A percentile compares a stretch with the other conserved stretches of the same genome.
Conservation (phyloP, 202 grass and related monocot genomes). For the Panicum virgatum region DNA sequence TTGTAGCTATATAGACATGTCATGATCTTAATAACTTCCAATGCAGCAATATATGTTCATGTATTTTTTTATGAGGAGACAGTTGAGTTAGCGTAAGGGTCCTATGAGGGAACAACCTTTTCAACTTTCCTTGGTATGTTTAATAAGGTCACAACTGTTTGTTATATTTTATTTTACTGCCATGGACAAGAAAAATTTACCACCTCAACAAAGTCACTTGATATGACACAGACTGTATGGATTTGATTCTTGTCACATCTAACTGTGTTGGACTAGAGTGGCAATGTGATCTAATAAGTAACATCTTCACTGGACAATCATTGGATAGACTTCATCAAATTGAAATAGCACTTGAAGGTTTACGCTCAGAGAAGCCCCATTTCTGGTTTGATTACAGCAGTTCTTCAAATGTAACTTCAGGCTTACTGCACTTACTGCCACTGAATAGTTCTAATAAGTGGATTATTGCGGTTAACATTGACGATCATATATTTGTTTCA, state of each 20-base stretch:
- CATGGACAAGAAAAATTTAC: not conserved
- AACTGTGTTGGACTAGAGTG: not conserved
- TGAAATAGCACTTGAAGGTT: not conserved
- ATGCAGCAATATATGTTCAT: not conserved
- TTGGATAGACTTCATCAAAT: not conserved
- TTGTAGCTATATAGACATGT: conserved; percentile 3
- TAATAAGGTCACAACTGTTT: not conserved
- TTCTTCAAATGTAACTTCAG: not conserved
- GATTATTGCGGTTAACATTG: conserved; percentile 4
- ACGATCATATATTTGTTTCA: not conserved
- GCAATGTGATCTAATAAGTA: not conserved
- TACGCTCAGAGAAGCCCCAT: not conserved
- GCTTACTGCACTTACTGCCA: not conserved
- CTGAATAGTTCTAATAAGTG: not conserved
- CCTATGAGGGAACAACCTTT: not conserved
- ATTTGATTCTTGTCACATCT: not conserved
- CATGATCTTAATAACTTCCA: not conserved
- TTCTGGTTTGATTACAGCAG: not conserved
- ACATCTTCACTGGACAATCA: not conserved
- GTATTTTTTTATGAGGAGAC: not conserved
- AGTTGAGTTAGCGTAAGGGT: not conserved
- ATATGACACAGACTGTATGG: not conserved
- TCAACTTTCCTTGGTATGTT: not conserved
- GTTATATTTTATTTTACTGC: not conserved
- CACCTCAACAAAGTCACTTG: not conserved